A percentile compares a stretch with the other conserved stretches of the same genome.
These are phyloP conservation scores for Populus deltoides DNA, from an alignment of 345 rosid genomes.

Conservation along the genomic window DNA sequence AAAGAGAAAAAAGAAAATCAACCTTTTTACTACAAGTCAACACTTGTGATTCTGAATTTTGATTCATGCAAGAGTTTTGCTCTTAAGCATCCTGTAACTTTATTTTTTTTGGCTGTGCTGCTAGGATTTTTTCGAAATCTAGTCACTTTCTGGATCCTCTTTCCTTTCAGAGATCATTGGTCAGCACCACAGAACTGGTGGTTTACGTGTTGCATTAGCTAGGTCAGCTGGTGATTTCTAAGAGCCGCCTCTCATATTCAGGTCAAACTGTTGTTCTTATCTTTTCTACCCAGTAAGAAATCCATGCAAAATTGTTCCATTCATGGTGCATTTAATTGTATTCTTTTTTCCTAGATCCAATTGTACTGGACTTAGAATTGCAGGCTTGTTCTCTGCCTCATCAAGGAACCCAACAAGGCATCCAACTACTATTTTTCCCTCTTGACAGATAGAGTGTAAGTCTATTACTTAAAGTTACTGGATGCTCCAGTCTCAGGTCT, in stretches of 20 bases:
- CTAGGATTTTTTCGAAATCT: slow-evolving; percentile 3
- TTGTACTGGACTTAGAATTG: no score
- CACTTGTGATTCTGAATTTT: neutral
- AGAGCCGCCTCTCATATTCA: neutral
- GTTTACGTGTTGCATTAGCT: neutral
- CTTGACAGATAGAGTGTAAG: no score
- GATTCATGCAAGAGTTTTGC: neutral
- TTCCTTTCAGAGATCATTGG: slow-evolving; percentile 1
- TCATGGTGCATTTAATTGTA: no score
- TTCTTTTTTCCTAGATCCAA: no score
- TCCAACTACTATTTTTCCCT: no score
- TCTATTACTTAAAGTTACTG: no score
- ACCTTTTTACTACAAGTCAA: neutral
- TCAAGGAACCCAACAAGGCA: no score
- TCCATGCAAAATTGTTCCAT: no score
- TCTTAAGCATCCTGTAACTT: neutral
- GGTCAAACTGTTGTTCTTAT: neutral
- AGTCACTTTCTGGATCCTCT: slow-evolving; percentile 11
- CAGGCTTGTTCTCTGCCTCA: no score
- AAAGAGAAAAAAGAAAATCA: no score
- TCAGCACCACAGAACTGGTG: neutral
- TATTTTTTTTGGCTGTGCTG: neutral
- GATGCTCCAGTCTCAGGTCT: no score
- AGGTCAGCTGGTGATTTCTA: neutral
- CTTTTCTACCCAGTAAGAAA: no score